These are phyloP conservation scores for Ophiostoma piceae DNA, from an alignment of 2,329 filamentous ascomycete genomes.

Conservation along the genomic window DNA sequence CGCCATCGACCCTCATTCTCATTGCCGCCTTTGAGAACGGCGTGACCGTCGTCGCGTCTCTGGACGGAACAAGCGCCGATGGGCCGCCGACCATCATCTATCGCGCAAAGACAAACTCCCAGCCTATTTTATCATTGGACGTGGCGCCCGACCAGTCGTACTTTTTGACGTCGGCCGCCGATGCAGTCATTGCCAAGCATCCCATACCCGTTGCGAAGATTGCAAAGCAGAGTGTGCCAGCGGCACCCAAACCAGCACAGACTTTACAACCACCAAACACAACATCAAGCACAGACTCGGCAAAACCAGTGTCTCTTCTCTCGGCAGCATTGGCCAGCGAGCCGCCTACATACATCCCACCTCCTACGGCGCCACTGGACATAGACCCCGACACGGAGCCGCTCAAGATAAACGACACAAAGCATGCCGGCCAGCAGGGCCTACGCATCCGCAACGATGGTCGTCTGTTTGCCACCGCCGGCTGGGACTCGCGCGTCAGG, in stretches of 20 bases:
- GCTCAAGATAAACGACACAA: slow-evolving; percentile 64
- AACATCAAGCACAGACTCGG: neutral
- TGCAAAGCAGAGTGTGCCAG: neutral
- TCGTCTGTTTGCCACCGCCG: slow-evolving; percentile 79
- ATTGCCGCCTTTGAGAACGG: slow-evolving; percentile 84
- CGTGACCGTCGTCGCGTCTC: slow-evolving; percentile 59
- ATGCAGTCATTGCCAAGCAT: slow-evolving; percentile 73
- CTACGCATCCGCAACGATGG: slow-evolving; percentile 73
- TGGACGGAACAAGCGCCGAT: slow-evolving; percentile 36
- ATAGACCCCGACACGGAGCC: slow-evolving; percentile 40
- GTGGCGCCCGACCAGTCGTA: slow-evolving; percentile 46
- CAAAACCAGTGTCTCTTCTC: slow-evolving; percentile 30
- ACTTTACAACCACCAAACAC: neutral
- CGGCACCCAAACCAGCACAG: neutral
- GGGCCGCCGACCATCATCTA: slow-evolving; percentile 53
- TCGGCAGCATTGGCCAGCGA: slow-evolving; percentile 31
- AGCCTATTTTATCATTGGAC: slow-evolving; percentile 74
- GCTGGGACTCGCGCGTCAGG: slow-evolving; percentile 79
- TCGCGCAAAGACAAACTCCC: slow-evolving; percentile 61
- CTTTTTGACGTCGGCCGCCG: slow-evolving; percentile 78
- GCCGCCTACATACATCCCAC: neutral
- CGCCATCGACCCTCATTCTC: slow-evolving; percentile 46
- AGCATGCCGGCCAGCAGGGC: slow-evolving; percentile 84
- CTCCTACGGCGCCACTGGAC: neutral
- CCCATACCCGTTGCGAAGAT: slow-evolving; percentile 46